Percentiles rank a stretch among this genome's conserved stretches.
Evolutionary conservation across 1,139 yeast genomes (phyloP).

Genomic region (Ashbya aceris): DNA sequence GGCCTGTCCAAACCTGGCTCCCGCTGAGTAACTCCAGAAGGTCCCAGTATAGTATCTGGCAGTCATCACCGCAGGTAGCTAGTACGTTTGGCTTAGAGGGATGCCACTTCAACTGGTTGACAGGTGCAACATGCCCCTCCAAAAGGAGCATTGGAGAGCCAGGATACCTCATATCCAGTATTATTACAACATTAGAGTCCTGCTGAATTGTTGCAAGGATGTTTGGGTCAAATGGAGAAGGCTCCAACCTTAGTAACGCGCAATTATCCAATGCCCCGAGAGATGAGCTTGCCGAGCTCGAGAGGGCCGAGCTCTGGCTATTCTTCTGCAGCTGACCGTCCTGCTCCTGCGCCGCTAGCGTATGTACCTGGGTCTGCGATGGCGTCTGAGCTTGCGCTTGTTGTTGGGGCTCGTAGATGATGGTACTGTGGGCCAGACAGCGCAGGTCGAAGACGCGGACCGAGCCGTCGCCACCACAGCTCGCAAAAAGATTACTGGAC

Average conservation of each 20-base stretch:
- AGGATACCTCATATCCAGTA: conserved; percentile 82
- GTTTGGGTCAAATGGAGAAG: conserved; percentile 72
- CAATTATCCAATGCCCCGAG: conserved; percentile 5
- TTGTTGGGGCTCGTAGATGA: conserved; percentile 62
- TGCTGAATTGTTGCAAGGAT: conserved; percentile 76
- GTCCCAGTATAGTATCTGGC: conserved; percentile 86
- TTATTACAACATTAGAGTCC: conserved; percentile 53
- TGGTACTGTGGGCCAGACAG: conserved; percentile 86
- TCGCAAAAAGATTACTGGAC: conserved; percentile 72
- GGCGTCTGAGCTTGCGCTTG: conserved; percentile 11
- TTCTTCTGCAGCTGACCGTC: background rate
- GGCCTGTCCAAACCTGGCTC: background rate
- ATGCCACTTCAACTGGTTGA: conserved; percentile 78
- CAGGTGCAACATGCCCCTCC: conserved; percentile 56
- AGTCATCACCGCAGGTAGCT: conserved; percentile 80
- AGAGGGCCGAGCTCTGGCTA: conserved; percentile 4
- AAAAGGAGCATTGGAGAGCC: conserved; percentile 67
- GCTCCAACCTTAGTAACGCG: conserved; percentile 65
- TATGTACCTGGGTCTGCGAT: conserved; percentile 7
- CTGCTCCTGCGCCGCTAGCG: background rate
- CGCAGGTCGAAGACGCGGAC: conserved; percentile 86
- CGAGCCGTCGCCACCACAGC: conserved; percentile 94
- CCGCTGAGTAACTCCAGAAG: conserved; percentile 32
- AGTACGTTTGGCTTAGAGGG: conserved; percentile 57
- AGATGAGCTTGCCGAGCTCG: conserved; percentile 6